A percentile compares a stretch with the other conserved stretches of the same genome.
phyloP scores from a whole-genome alignment of 148 eudicot genomes.

The Vaccinium vitisidaea region DNA sequence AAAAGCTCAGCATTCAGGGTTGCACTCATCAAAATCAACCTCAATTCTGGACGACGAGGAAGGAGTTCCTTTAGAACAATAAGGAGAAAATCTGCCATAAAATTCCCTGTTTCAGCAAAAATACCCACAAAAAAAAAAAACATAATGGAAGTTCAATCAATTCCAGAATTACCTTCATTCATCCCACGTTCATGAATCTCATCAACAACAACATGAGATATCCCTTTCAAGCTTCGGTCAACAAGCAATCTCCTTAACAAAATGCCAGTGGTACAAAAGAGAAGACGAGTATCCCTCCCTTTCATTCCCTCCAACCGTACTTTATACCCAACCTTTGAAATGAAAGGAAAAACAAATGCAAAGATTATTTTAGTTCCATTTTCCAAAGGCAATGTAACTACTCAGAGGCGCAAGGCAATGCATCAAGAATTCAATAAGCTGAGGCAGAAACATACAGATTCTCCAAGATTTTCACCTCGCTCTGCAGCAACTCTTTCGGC shows the following conservation, averaged over 20 bases:
- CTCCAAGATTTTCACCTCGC: slow-evolving; percentile 90
- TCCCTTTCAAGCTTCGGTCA: slow-evolving; percentile 80
- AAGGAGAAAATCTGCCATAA: slow-evolving; percentile 87
- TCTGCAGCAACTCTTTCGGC: slow-evolving; percentile 98
- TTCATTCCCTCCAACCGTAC: slow-evolving; percentile 94
- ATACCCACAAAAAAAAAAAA: not conserved
- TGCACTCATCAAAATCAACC: slow-evolving; percentile 95
- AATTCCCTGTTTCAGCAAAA: slow-evolving; percentile 20
- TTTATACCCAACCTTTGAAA: slow-evolving; percentile 82
- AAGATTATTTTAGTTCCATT: not conserved
- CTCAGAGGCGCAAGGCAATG: not conserved
- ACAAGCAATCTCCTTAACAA: slow-evolving; percentile 84
- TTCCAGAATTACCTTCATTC: slow-evolving; percentile 80
- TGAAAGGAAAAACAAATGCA: not conserved
- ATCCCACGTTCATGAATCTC: slow-evolving; percentile 99
- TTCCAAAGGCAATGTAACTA: slow-evolving; percentile 7
- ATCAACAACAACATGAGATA: slow-evolving; percentile 89
- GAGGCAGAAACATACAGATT: slow-evolving; percentile 60
- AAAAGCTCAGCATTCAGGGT: slow-evolving; percentile 93
- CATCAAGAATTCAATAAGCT: slow-evolving; percentile 12
- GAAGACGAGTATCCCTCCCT: slow-evolving; percentile 96
- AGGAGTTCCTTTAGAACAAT: slow-evolving; percentile 96
- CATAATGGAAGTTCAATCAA: not conserved
- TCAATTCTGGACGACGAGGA: slow-evolving; percentile 88
- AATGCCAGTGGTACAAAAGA: slow-evolving; percentile 94